phyloP scores from a whole-genome alignment of 441 rosid species.

The Pelargonium citronellum region DNA sequence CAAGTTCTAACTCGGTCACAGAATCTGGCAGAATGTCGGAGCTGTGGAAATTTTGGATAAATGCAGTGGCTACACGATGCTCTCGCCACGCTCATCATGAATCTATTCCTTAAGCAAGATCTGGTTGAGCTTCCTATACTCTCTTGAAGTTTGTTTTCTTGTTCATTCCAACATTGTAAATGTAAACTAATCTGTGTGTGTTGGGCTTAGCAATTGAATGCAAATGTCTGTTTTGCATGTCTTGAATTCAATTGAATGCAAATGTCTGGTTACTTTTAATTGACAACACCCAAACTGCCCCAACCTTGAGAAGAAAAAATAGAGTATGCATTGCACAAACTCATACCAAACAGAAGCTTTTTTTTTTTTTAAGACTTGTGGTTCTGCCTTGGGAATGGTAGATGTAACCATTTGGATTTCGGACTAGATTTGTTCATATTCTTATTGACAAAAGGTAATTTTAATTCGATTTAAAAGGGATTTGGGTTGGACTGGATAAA shows the following conservation, averaged over 20 bases:
- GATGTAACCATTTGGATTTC: too few relatives aligned
- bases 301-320: too few relatives aligned
- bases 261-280: too few relatives aligned
- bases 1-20: slow-evolving; percentile 3
- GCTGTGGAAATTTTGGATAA: slow-evolving; percentile 19
- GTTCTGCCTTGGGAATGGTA: too few relatives aligned
- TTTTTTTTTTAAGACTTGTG: too few relatives aligned
- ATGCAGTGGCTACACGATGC: not conserved
- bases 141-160: not conserved
- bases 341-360: too few relatives aligned
- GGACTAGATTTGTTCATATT: too few relatives aligned
- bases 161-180: not conserved
- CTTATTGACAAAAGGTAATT: too few relatives aligned
- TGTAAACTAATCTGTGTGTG: not conserved
- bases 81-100: not conserved
- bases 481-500: too few relatives aligned
- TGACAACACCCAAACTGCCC: too few relatives aligned
- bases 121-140: slow-evolving; percentile 1
- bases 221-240: not conserved
- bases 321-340: too few relatives aligned
- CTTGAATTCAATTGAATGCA: not conserved
- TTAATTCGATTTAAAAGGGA: too few relatives aligned
- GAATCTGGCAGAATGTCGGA: slow-evolving; percentile 17
- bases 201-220: not conserved
- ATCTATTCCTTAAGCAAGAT: slow-evolving; percentile 10